A percentile compares a stretch with the other conserved stretches of the same genome.
phyloP scores from a whole-genome alignment of 1,284 basidiomycete species.

The Dichomitus squalens region DNA sequence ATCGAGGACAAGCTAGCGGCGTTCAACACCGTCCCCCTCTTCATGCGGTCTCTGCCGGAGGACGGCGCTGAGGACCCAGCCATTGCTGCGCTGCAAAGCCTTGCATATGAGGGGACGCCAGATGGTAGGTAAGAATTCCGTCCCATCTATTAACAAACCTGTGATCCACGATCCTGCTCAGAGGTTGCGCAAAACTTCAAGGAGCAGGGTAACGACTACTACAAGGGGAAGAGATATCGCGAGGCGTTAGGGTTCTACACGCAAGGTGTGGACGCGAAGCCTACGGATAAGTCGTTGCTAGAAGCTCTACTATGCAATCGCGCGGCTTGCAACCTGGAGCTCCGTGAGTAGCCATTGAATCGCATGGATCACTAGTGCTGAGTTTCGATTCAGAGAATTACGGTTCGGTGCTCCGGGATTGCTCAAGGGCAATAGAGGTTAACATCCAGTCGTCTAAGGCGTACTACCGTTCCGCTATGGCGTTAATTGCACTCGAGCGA shows the following conservation, averaged over 20 bases:
- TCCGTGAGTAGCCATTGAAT: conserved; percentile 52
- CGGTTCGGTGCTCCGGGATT: conserved; percentile 83
- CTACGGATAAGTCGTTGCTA: conserved; percentile 60
- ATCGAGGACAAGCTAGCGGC: conserved; percentile 51
- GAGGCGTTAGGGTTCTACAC: conserved; percentile 92
- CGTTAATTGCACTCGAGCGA: conserved; percentile 72
- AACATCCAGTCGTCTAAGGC: conserved; percentile 78
- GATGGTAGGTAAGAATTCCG: conserved; percentile 70
- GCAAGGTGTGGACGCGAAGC: conserved; percentile 85
- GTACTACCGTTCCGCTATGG: conserved; percentile 80
- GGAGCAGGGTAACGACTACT: conserved; percentile 94
- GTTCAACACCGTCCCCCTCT: conserved; percentile 75
- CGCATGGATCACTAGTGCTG: too few relatives aligned
- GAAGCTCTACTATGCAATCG: conserved; percentile 86
- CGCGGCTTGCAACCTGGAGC: conserved; percentile 90
- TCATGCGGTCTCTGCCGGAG: conserved; percentile 88
- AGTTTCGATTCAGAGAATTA: conserved; percentile 70
- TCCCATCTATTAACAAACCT: neutral
- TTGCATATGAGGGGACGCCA: conserved; percentile 89
- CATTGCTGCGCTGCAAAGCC: conserved; percentile 83
- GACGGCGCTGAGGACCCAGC: conserved; percentile 65
- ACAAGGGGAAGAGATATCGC: conserved; percentile 81
- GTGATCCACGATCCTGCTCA: conserved; percentile 33
- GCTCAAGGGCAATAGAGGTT: conserved; percentile 68
- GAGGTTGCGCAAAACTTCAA: conserved; percentile 94